A percentile compares a stretch with the other conserved stretches of the same genome.
These are phyloP conservation scores for Aspergillus haitiensis DNA, from an alignment of 495 filamentous ascomycete species.

Conservation along the genomic window DNA sequence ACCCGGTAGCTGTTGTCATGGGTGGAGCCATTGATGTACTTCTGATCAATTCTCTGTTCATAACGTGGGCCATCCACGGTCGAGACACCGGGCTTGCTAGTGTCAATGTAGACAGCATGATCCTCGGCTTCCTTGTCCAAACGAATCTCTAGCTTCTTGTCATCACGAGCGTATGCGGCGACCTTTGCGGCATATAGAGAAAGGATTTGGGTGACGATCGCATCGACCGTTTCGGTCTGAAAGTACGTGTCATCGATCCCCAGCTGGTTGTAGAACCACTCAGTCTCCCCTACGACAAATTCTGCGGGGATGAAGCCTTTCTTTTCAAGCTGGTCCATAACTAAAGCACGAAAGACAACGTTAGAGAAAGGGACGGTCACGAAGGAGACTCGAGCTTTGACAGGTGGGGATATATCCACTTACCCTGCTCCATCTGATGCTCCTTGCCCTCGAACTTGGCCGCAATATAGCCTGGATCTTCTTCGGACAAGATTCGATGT, in stretches of 20 bases:
- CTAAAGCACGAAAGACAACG: slow-evolving; percentile 32
- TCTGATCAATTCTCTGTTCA: slow-evolving; percentile 89
- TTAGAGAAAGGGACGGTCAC: neutral
- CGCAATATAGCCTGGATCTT: slow-evolving; percentile 93
- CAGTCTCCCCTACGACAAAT: slow-evolving; percentile 79
- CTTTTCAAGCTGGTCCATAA: slow-evolving; percentile 72
- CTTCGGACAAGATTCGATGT: slow-evolving; percentile 72
- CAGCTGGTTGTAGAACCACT: slow-evolving; percentile 96
- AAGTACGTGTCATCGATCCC: slow-evolving; percentile 99
- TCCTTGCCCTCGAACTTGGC: slow-evolving; percentile 93
- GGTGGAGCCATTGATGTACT: slow-evolving; percentile 78
- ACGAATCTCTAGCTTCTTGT: slow-evolving; percentile 89
- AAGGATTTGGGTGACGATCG: slow-evolving; percentile 89
- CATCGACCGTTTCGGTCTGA: slow-evolving; percentile 82
- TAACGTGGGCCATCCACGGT: slow-evolving; percentile 77
- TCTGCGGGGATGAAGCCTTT: slow-evolving; percentile 84
- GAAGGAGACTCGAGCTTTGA: too few species aligned
- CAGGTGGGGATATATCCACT: slow-evolving; percentile 24
- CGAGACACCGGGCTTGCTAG: slow-evolving; percentile 81
- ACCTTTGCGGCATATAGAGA: slow-evolving; percentile 97
- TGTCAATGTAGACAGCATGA: slow-evolving; percentile 98
- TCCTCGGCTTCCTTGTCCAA: slow-evolving; percentile 92
- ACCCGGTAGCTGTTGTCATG: slow-evolving; percentile 77
- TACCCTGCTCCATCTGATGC: slow-evolving; percentile 88
- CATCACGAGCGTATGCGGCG: slow-evolving; percentile 88